Conservation (phyloP, 768 basidiomycete species). For the Amanita subjunquillea region DNA sequence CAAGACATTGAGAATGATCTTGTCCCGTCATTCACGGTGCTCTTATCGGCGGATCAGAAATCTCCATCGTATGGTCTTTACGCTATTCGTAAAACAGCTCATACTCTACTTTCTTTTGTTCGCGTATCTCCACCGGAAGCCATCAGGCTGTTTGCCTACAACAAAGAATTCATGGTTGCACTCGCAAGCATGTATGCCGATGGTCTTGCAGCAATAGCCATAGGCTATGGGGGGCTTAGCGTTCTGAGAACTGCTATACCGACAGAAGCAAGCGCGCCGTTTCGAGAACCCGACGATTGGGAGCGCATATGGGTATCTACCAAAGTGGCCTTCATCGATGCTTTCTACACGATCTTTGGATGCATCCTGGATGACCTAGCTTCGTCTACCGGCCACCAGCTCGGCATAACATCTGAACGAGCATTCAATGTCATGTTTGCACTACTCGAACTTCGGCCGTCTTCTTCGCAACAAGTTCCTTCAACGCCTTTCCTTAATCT, state of each 20-base stretch:
- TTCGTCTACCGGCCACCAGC: slow-evolving; percentile 26
- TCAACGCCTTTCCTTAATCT: slow-evolving; percentile 55
- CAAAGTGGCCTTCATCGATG: slow-evolving; percentile 63
- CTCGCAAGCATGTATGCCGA: slow-evolving; percentile 52
- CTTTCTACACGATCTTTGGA: slow-evolving; percentile 50
- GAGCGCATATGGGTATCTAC: slow-evolving; percentile 61
- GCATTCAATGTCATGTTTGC: slow-evolving; percentile 50
- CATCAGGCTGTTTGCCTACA: slow-evolving; percentile 40
- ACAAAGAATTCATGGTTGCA: slow-evolving; percentile 40
- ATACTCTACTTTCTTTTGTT: slow-evolving; percentile 46
- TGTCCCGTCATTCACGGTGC: slow-evolving; percentile 45
- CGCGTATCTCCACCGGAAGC: slow-evolving; percentile 37
- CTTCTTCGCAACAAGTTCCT: slow-evolving; percentile 12
- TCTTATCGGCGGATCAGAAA: slow-evolving; percentile 28
- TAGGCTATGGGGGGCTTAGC: slow-evolving; percentile 48
- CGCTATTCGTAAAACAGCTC: slow-evolving; percentile 50
- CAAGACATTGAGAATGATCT: slow-evolving; percentile 31
- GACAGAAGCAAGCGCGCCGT: slow-evolving; percentile 6
- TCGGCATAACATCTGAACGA: slow-evolving; percentile 39
- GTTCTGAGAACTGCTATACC: slow-evolving; percentile 9
- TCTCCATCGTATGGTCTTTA: slow-evolving; percentile 44
- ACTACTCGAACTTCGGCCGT: slow-evolving; percentile 37
- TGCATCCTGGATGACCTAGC: slow-evolving; percentile 40
- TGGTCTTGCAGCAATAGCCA: slow-evolving; percentile 43
- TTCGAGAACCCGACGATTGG: slow-evolving; percentile 48